These are phyloP conservation scores for Sclerotiophoma versabilis DNA, from an alignment of 2,329 filamentous ascomycete genomes.

Conservation along the genomic window DNA sequence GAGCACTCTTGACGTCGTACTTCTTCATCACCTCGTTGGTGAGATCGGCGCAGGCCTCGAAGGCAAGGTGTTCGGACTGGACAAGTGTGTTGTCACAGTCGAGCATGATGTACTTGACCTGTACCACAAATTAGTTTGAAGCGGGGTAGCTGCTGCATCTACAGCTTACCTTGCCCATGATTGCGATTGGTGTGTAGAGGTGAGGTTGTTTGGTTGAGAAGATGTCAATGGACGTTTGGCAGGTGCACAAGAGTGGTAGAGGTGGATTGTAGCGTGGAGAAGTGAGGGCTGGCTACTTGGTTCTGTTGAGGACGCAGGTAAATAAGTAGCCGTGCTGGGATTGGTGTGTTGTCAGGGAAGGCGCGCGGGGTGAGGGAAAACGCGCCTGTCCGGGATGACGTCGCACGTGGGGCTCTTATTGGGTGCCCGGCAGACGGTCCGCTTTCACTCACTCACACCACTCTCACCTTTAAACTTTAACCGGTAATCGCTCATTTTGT, in stretches of 20 bases:
- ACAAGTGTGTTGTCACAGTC: slow-evolving; percentile 88
- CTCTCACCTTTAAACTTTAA: slow-evolving; percentile 15
- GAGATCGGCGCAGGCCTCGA: slow-evolving; percentile 87
- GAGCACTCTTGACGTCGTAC: slow-evolving; percentile 67
- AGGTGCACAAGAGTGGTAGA: slow-evolving; percentile 18
- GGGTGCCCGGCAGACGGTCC: slow-evolving; percentile 12
- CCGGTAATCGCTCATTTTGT: slow-evolving; percentile 8
- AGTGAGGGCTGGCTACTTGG: slow-evolving; percentile 5
- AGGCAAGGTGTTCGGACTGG: slow-evolving; percentile 87
- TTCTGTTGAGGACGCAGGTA: slow-evolving; percentile 33
- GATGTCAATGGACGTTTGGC: slow-evolving; percentile 30
- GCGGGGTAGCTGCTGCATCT: slow-evolving; percentile 21
- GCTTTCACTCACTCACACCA: slow-evolving; percentile 13
- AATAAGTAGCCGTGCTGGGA: slow-evolving; percentile 32
- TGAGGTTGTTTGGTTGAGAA: slow-evolving; percentile 16
- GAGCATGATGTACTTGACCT: slow-evolving; percentile 60
- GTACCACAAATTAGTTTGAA: slow-evolving; percentile 26
- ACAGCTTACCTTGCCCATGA: slow-evolving; percentile 42
- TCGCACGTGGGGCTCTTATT: slow-evolving; percentile 32
- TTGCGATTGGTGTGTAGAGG: slow-evolving; percentile 25
- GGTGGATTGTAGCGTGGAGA: slow-evolving; percentile 3
- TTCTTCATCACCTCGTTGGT: slow-evolving; percentile 83
- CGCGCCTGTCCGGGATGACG: slow-evolving; percentile 27
- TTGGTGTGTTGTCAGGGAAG: slow-evolving; percentile 36
- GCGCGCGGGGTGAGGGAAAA: slow-evolving; percentile 21